A percentile compares a stretch with the other conserved stretches of the same genome.
These are phyloP conservation scores for Phaeomoniella chlamydospora DNA, from an alignment of 2,329 filamentous ascomycete species.

Conservation along the genomic window DNA sequence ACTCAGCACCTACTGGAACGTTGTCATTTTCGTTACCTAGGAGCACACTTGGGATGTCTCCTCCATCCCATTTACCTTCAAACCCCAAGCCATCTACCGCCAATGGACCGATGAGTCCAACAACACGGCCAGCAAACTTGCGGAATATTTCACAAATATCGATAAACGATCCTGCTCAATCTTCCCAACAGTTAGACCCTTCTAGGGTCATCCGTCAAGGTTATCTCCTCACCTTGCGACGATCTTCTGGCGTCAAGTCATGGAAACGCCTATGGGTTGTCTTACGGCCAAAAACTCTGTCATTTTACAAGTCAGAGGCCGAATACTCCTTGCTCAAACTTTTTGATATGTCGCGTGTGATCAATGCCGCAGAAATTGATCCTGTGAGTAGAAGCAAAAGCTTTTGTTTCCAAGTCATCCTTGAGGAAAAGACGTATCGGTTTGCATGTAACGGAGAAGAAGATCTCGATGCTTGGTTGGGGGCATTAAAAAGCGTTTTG, in stretches of 20 bases:
- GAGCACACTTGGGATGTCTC: conserved; percentile 16
- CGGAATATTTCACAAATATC: conserved; percentile 15
- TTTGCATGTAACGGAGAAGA: conserved; percentile 74
- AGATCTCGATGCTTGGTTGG: conserved; percentile 66
- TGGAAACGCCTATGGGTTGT: conserved; percentile 96
- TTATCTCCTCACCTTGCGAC: conserved; percentile 72
- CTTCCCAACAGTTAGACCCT: conserved; percentile 37
- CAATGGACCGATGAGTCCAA: not conserved
- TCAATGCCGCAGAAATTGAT: conserved; percentile 87
- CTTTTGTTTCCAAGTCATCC: conserved; percentile 83
- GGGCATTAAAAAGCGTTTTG: conserved; percentile 66
- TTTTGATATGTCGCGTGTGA: conserved; percentile 60
- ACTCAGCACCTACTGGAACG: conserved; percentile 33
- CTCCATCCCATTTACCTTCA: conserved; percentile 5
- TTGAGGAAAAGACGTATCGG: conserved; percentile 72
- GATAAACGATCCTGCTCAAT: conserved; percentile 13
- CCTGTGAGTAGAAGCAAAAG: conserved; percentile 71
- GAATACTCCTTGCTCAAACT: conserved; percentile 83
- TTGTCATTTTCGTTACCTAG: conserved; percentile 12
- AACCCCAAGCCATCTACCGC: conserved; percentile 1
- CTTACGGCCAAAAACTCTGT: conserved; percentile 67
- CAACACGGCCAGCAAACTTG: conserved; percentile 13
- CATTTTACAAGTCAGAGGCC: conserved; percentile 80
- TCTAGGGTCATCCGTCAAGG: conserved; percentile 92
- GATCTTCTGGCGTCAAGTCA: conserved; percentile 64